phyloP scores from a whole-genome alignment of 2,329 filamentous ascomycete genomes.

The Penicillium paneum region DNA sequence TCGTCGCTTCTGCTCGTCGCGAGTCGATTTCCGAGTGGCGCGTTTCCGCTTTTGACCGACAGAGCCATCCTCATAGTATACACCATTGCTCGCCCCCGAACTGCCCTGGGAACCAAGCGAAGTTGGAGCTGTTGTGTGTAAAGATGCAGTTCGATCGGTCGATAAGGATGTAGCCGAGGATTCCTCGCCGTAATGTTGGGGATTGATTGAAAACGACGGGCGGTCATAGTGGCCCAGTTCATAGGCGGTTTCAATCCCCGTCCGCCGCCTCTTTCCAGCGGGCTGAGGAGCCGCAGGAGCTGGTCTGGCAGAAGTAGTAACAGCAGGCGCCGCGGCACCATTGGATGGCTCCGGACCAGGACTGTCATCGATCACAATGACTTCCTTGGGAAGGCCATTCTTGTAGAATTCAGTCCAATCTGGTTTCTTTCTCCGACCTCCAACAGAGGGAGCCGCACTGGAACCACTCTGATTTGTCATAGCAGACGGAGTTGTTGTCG shows the following conservation, averaged over 20 bases:
- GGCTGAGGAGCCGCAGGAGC: constrained; percentile 40
- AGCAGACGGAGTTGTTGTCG: constrained; percentile 36
- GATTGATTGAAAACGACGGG: constrained; percentile 69
- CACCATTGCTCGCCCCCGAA: constrained; percentile 49
- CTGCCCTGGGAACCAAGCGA: constrained; percentile 69
- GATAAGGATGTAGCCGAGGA: constrained; percentile 70
- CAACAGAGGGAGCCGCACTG: constrained; percentile 40
- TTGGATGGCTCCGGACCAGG: constrained; percentile 48
- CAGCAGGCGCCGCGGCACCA: constrained; percentile 20
- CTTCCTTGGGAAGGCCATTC: constrained; percentile 77
- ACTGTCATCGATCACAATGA: constrained; percentile 75
- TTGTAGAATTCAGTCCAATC: constrained; percentile 81
- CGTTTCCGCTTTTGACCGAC: constrained; percentile 89
- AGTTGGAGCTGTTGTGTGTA: constrained; percentile 85
- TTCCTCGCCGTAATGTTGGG: constrained; percentile 64
- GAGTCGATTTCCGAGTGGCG: constrained; percentile 70
- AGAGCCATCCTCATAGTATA: constrained; percentile 64
- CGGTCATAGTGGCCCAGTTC: constrained; percentile 71
- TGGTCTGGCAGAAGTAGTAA: constrained; percentile 23
- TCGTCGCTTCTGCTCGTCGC: constrained; percentile 76
- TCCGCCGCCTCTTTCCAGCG: constrained; percentile 70
- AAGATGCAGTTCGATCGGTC: constrained; percentile 77
- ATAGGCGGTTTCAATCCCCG: constrained; percentile 58
- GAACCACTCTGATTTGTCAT: constrained; percentile 40
- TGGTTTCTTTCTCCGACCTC: constrained; percentile 53